phyloP scores from a whole-genome alignment of 495 filamentous ascomycete species.

The Annulohypoxylon maeteangense region DNA sequence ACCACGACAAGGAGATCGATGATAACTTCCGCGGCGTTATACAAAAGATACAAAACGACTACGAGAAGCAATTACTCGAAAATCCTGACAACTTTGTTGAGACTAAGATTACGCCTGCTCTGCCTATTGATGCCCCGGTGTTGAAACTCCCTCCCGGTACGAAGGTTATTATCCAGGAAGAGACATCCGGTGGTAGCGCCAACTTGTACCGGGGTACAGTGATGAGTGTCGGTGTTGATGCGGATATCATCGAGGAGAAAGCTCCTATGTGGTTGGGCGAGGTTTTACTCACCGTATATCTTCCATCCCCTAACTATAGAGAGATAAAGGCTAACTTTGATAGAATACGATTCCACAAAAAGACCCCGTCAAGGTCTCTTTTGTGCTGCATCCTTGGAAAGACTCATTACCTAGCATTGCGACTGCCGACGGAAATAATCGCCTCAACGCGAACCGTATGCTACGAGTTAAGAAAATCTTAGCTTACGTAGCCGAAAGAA shows the following conservation, averaged over 20 bases:
- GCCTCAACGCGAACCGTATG: constrained; percentile 97
- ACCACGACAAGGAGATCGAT: constrained; percentile 85
- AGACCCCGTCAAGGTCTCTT: constrained; percentile 93
- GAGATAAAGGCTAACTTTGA: constrained; percentile 37
- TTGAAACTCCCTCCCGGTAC: constrained; percentile 81
- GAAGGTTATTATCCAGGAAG: constrained; percentile 93
- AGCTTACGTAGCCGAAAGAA: constrained; percentile 88
- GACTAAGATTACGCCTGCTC: constrained; percentile 77
- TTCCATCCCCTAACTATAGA: not conserved
- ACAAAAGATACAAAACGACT: constrained; percentile 79
- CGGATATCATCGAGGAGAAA: constrained; percentile 82
- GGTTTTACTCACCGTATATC: constrained; percentile 76
- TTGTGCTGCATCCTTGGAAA: constrained; percentile 86
- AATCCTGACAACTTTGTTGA: constrained; percentile 64
- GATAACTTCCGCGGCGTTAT: constrained; percentile 84
- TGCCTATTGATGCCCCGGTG: constrained; percentile 85
- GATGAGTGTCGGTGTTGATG: constrained; percentile 76
- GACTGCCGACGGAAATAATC: constrained; percentile 76
- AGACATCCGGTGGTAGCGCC: constrained; percentile 88
- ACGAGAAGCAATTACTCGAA: constrained; percentile 73
- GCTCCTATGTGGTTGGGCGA: constrained; percentile 94
- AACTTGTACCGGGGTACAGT: constrained; percentile 93
- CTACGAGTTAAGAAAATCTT: constrained; percentile 94
- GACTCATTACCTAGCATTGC: constrained; percentile 77
- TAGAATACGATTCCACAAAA: constrained; percentile 86